phyloP scores from a whole-genome alignment of 2,329 filamentous ascomycete species.

The Colletotrichum gloeosporioides region DNA sequence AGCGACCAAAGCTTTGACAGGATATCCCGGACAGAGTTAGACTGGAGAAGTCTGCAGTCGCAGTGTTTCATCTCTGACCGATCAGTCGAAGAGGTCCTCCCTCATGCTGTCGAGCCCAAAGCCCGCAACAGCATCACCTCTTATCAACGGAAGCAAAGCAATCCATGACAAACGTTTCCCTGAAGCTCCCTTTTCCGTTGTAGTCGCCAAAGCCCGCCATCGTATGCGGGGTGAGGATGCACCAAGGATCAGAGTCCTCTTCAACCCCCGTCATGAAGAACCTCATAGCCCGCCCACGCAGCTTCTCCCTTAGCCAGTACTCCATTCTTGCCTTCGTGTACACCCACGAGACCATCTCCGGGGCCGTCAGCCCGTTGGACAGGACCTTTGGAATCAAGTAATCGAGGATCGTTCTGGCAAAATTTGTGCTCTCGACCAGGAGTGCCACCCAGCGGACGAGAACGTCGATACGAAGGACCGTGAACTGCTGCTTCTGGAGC shows the following conservation, averaged over 20 bases:
- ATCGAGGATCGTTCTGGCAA: constrained; percentile 2
- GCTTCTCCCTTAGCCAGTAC: neutral
- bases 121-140: neutral
- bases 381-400: neutral
- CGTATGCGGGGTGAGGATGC: neutral
- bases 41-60: no score
- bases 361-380: neutral
- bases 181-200: constrained; percentile 1
- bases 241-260: constrained; percentile 3
- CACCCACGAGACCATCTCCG: neutral
- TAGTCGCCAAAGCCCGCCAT: constrained; percentile 7
- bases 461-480: neutral
- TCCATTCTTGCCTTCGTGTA: neutral
- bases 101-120: no score
- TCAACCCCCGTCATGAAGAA: neutral
- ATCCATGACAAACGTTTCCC: neutral
- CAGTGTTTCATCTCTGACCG: no score
- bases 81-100: no score
- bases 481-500: neutral
- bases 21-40: no score
- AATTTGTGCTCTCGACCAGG: neutral
- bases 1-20: no score
- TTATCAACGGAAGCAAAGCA: neutral
- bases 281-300: neutral
- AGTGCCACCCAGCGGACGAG: neutral